phyloP scores from a whole-genome alignment of 2,329 filamentous ascomycete genomes.

The Hawksworthiomyces lignivorus region DNA sequence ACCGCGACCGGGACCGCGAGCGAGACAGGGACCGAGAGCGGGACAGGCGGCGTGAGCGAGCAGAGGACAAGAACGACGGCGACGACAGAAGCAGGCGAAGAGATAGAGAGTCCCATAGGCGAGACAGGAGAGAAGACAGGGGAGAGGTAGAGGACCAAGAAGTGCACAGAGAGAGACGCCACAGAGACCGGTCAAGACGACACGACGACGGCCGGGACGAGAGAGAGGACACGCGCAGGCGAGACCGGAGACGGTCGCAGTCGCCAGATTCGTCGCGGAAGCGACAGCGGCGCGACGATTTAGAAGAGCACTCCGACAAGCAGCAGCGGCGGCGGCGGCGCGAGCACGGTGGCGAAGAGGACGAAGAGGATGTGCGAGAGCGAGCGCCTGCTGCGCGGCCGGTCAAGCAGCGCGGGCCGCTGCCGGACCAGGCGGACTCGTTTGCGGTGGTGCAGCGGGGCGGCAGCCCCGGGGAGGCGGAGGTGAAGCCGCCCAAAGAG shows the following conservation, averaged over 20 bases:
- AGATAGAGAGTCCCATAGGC: too few species aligned
- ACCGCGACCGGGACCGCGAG: conserved; percentile 15
- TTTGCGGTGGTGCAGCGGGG: conserved; percentile 45
- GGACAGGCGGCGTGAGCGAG: conserved; percentile 19
- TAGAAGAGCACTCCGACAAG: not conserved
- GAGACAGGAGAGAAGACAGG: too few species aligned
- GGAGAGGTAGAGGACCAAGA: conserved; percentile 12
- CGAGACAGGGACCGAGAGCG: conserved; percentile 16
- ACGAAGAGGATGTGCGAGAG: not conserved
- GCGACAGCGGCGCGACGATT: conserved; percentile 1
- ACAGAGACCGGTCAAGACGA: conserved; percentile 3
- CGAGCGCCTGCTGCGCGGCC: not conserved
- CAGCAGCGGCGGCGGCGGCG: not conserved
- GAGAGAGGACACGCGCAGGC: not conserved
- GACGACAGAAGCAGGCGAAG: conserved; percentile 7
- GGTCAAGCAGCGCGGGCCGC: conserved; percentile 36
- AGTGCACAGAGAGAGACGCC: conserved; percentile 1
- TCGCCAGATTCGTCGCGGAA: conserved; percentile 1
- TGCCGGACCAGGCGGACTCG: conserved; percentile 53
- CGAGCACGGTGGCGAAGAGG: not conserved
- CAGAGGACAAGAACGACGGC: conserved; percentile 21
- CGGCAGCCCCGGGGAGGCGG: conserved; percentile 27
- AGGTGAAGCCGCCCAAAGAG: conserved; percentile 55
- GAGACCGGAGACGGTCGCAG: conserved; percentile 4
- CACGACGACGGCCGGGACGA: conserved; percentile 3